These are phyloP conservation scores for Tetracentron sinense DNA, from an alignment of 164 flowering plant genomes.

Conservation along the genomic window DNA sequence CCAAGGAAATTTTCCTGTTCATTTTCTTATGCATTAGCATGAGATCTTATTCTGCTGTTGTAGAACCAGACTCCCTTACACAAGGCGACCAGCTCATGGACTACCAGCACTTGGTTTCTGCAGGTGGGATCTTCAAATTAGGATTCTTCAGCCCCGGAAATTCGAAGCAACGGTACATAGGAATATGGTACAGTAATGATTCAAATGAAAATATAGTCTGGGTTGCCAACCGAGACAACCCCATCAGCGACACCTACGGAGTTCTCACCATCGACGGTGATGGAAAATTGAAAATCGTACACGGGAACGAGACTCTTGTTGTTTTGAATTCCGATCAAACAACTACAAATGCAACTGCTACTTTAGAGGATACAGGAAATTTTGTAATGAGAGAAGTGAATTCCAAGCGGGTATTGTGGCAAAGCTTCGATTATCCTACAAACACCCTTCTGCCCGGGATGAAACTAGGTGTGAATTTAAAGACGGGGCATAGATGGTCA, in stretches of 20 bases:
- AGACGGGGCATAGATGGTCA: constrained; percentile 17
- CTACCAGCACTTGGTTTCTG: constrained; percentile 3
- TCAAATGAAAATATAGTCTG: background rate
- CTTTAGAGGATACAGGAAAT: constrained; percentile 25
- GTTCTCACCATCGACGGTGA: constrained; percentile 9
- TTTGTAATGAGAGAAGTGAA: constrained; percentile 26
- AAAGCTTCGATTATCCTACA: constrained; percentile 37
- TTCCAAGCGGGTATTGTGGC: constrained; percentile 25
- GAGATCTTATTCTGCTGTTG: background rate
- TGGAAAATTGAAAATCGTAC: constrained; percentile 9
- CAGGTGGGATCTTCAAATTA: constrained; percentile 1
- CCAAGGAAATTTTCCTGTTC: too few species aligned
- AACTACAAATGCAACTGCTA: constrained; percentile 10
- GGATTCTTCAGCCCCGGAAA: constrained; percentile 6
- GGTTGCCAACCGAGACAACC: constrained; percentile 21
- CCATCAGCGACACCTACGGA: background rate
- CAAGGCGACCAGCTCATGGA: background rate
- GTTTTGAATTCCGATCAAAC: background rate
- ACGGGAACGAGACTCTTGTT: background rate
- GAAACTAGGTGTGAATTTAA: constrained; percentile 26
- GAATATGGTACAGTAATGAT: background rate
- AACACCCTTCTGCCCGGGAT: constrained; percentile 33
- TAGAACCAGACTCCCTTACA: background rate
- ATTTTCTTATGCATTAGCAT: background rate
- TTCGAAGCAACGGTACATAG: background rate